These are phyloP conservation scores for Acacia crassicarpa DNA, from an alignment of 306 rosid species.

Conservation along the genomic window DNA sequence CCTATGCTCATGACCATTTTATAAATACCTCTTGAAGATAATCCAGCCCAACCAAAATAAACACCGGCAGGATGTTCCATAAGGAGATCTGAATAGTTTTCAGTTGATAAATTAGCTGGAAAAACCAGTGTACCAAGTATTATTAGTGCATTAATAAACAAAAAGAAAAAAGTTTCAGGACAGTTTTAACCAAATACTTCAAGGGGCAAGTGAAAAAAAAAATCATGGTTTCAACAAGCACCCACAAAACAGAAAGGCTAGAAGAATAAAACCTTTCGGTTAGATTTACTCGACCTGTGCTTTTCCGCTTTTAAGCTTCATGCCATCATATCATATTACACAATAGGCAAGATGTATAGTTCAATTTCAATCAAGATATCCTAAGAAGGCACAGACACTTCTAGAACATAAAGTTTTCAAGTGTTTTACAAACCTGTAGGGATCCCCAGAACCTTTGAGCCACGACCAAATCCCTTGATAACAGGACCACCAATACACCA, in stretches of 20 bases:
- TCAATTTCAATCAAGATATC: constrained; percentile 7
- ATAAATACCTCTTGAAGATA: constrained; percentile 64
- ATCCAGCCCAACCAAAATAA: constrained; percentile 93
- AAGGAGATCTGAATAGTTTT: constrained; percentile 65
- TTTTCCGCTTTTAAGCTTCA: constrained; percentile 17
- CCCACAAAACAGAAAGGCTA: constrained; percentile 24
- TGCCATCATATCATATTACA: background rate
- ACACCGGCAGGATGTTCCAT: constrained; percentile 84
- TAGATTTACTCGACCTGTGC: constrained; percentile 17
- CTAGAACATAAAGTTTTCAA: background rate
- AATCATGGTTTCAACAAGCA: constrained; percentile 22
- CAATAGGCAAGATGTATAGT: constrained; percentile 7
- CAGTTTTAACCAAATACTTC: constrained; percentile 2
- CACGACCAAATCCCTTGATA: constrained; percentile 91
- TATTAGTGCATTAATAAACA: constrained; percentile 6
- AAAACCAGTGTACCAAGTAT: constrained; percentile 22
- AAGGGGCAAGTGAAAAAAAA: background rate
- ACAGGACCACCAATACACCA: constrained; percentile 90
- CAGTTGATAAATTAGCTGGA: constrained; percentile 81
- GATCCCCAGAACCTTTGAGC: constrained; percentile 91
- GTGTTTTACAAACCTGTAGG: constrained; percentile 79
- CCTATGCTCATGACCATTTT: constrained; percentile 98
- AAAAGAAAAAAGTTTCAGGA: constrained; percentile 1
- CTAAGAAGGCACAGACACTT: background rate
- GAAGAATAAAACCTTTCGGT: background rate